phyloP scores from a whole-genome alignment of 2,329 filamentous ascomycete species.

The Exophiala bonariae region DNA sequence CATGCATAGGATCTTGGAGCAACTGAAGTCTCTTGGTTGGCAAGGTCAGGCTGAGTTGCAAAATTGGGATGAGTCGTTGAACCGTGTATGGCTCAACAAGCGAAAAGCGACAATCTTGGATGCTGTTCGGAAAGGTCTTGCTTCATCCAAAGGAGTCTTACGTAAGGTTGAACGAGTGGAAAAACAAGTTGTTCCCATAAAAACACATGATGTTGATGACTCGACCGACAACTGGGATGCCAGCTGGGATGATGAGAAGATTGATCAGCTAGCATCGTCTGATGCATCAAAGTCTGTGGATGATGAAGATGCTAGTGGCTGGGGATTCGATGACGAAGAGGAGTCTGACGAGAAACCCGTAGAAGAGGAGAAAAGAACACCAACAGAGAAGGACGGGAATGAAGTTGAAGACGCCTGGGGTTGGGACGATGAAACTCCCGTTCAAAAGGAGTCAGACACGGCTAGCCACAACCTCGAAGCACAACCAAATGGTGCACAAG shows the following conservation, averaged over 20 bases:
- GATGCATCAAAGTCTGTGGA: constrained; percentile 45
- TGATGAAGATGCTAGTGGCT: constrained; percentile 46
- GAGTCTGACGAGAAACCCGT: constrained; percentile 19
- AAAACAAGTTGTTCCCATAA: constrained; percentile 72
- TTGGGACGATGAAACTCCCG: constrained; percentile 70
- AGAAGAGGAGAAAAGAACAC: constrained; percentile 31
- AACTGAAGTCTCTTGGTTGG: constrained; percentile 64
- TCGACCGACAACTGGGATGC: constrained; percentile 69
- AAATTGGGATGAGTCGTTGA: constrained; percentile 78
- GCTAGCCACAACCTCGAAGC: constrained; percentile 3
- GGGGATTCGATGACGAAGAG: constrained; percentile 50
- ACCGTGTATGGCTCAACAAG: constrained; percentile 81
- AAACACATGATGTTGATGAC: constrained; percentile 51
- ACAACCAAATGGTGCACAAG: constrained; percentile 11
- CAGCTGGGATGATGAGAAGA: constrained; percentile 66
- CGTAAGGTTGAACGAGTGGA: constrained; percentile 80
- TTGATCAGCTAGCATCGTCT: neutral
- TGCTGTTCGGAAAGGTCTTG: constrained; percentile 68
- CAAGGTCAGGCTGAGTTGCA: constrained; percentile 61
- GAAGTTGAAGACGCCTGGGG: constrained; percentile 71
- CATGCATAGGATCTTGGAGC: constrained; percentile 64
- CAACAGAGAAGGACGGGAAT: constrained; percentile 33
- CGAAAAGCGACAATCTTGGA: constrained; percentile 79
- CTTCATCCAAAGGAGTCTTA: constrained; percentile 64
- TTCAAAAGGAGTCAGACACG: constrained; percentile 31